Base-by-base conservation (phyloP, 208 protist species). In the Angomonas desouzai region DNA sequence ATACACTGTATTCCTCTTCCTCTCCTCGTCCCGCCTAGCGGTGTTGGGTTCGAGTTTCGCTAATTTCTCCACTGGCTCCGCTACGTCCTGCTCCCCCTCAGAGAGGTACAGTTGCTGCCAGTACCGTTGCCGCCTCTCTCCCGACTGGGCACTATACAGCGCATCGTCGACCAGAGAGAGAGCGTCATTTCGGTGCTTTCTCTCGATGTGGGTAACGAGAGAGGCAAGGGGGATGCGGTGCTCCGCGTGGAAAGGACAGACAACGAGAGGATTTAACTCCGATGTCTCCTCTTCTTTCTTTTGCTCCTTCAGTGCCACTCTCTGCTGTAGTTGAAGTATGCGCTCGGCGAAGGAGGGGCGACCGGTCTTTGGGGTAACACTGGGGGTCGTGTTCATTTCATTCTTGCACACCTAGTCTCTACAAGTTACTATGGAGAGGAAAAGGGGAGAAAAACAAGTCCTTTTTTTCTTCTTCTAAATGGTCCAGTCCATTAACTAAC, bases 191-290 rank as follows among this genome's bases (percentile, higher is more conserved):
- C 45, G 20, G 65, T 85, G 78, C 6, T 61, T 55, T 34, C 75
- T 0, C 13, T 82, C 55, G 27, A 72, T 29, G 36, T 65, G 66
- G 0, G 82, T 38, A 36, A 87, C 62, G 2, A 82, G 29, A 47
- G 81, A 81, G 1, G 70, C 76, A 71, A 70, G 34, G 76, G 66
- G 43, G 48, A 55, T 13, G 66, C 73, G 36, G 60, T 85, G 78
- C n/a, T 34, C 34, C 13, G 74, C 62, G 34, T 85, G 65, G 23
- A 85, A 66, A 20, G 78, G 78, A 57, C 78, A 85, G 28, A 13
- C 6, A 36, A 16, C 36, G 13, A 40, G 36, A 40, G 36, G 36
- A 40, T 40, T 13, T 40, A 6, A 18, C 36, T 40, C 36, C 36
- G 43, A 64, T n/a, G 64, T 62, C n/a, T 63, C 36, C n/a, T 47